Percentiles rank a stretch among this genome's conserved stretches.
These are phyloP conservation scores for Pugionium cornutum DNA, from an alignment of 345 rosid species.

Conservation along the genomic window DNA sequence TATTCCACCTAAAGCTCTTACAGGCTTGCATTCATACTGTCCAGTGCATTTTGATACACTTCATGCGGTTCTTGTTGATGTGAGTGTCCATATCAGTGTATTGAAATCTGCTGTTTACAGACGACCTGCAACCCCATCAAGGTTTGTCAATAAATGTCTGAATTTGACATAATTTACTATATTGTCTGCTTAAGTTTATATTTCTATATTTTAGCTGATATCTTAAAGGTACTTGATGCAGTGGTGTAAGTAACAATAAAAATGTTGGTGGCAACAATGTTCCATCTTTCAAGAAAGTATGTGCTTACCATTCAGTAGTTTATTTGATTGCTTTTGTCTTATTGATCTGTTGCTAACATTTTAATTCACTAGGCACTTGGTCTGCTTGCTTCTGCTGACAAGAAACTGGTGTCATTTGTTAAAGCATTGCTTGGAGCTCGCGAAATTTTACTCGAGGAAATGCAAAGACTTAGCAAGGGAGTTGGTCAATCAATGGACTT, in stretches of 20 bases:
- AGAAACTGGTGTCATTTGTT: conserved; percentile 54
- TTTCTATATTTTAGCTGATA: neutral
- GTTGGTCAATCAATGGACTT: conserved; percentile 58
- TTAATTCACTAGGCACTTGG: conserved; percentile 49
- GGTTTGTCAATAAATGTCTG: conserved; percentile 52
- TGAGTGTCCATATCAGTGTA: conserved; percentile 70
- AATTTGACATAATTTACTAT: conserved; percentile 20
- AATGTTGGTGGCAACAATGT: conserved; percentile 47
- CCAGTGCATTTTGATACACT: conserved; percentile 88
- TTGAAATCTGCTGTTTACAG: conserved; percentile 58
- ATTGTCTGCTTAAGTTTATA: neutral
- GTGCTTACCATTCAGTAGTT: conserved; percentile 21
- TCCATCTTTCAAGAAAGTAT: conserved; percentile 60
- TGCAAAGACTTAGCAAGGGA: conserved; percentile 67
- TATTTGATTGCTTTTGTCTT: neutral
- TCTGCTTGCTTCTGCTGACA: conserved; percentile 46
- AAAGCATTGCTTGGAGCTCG: conserved; percentile 78
- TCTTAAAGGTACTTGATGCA: conserved; percentile 39
- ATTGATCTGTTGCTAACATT: conserved; percentile 29
- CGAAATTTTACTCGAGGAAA: conserved; percentile 64
- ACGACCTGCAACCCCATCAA: conserved; percentile 51
- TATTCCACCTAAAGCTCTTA: conserved; percentile 92
- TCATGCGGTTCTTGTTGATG: conserved; percentile 84
- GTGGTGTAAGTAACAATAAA: conserved; percentile 35
- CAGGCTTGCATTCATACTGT: conserved; percentile 91